These are phyloP conservation scores for Bryoglossum gracile DNA, from an alignment of 495 filamentous ascomycete species.

Conservation along the genomic window DNA sequence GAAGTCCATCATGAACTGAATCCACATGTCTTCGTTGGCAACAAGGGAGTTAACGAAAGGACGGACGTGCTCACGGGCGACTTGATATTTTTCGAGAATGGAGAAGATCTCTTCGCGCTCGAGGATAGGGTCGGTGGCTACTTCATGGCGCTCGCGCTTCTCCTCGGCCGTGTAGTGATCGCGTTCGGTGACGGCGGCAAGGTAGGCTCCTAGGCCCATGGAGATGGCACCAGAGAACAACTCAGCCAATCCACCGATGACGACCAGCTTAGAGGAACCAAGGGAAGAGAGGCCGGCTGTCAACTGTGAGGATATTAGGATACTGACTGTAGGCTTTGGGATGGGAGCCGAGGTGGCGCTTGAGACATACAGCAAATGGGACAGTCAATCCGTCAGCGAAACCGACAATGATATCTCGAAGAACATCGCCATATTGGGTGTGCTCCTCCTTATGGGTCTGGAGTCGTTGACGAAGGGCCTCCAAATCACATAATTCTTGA, in stretches of 20 bases:
- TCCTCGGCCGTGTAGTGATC: constrained; percentile 41
- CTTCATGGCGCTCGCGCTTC: constrained; percentile 35
- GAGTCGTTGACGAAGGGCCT: no score
- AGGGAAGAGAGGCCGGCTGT: no score
- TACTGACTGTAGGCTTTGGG: no score
- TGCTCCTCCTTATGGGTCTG: constrained; percentile 18
- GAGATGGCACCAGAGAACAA: constrained; percentile 58
- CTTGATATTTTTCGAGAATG: constrained; percentile 25
- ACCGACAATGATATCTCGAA: constrained; percentile 47
- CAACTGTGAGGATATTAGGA: no score
- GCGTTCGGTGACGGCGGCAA: constrained; percentile 41
- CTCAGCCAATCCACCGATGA: constrained; percentile 59
- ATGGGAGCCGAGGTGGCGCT: no score
- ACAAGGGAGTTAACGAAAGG: constrained; percentile 35
- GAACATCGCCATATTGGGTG: constrained; percentile 18
- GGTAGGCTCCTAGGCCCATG: constrained; percentile 63
- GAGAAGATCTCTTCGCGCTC: constrained; percentile 39
- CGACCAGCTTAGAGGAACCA: constrained; percentile 50
- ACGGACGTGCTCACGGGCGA: not conserved
- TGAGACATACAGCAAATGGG: constrained; percentile 54
- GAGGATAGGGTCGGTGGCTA: constrained; percentile 31
- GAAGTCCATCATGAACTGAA: constrained; percentile 50
- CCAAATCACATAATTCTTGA: no score
- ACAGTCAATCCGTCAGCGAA: constrained; percentile 60
- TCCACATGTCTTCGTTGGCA: constrained; percentile 35